Conservation (phyloP, 2,329 filamentous ascomycete species). For the Chaetomium strumarium region DNA sequence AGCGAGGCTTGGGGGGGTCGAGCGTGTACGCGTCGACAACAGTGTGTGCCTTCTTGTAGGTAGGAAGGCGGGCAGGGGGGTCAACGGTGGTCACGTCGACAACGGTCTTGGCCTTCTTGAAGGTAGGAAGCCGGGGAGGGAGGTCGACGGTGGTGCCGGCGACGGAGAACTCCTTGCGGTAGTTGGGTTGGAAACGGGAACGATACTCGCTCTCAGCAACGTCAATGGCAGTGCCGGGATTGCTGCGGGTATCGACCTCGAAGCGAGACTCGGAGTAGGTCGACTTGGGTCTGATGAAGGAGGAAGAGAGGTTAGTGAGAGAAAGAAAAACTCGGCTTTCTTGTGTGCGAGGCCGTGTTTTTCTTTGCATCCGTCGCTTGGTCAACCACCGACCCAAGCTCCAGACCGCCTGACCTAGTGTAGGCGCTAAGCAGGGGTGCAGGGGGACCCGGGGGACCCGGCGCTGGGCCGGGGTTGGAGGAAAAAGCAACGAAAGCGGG, state of each 20-base stretch:
- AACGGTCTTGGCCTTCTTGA: conserved; percentile 40
- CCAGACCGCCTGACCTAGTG: conserved; percentile 15
- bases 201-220: conserved; percentile 62
- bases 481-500: conserved; percentile 12
- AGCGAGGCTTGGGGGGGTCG: conserved; percentile 33
- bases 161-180: conserved; percentile 35
- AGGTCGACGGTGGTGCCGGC: conserved; percentile 35
- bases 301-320: conserved; percentile 2
- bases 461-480: conserved; percentile 2
- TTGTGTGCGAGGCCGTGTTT: not conserved
- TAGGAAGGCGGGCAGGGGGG: conserved; percentile 33
- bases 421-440: conserved; percentile 11
- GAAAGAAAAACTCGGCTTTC: no score
- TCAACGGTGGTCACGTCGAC: conserved; percentile 30
- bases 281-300: conserved; percentile 32
- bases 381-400: conserved; percentile 20
- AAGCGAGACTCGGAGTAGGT: conserved; percentile 58
- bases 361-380: conserved; percentile 16
- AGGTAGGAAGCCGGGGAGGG: conserved; percentile 26
- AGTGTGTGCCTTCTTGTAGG: conserved; percentile 38
- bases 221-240: conserved; percentile 50
- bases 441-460: not conserved
- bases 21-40: conserved; percentile 48
- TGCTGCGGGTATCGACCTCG: conserved; percentile 53
- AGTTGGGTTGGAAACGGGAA: conserved; percentile 51